A percentile compares a stretch with the other conserved stretches of the same genome.
phyloP scores from a whole-genome alignment of 345 rosid genomes.

The Gossypium raimondii region DNA sequence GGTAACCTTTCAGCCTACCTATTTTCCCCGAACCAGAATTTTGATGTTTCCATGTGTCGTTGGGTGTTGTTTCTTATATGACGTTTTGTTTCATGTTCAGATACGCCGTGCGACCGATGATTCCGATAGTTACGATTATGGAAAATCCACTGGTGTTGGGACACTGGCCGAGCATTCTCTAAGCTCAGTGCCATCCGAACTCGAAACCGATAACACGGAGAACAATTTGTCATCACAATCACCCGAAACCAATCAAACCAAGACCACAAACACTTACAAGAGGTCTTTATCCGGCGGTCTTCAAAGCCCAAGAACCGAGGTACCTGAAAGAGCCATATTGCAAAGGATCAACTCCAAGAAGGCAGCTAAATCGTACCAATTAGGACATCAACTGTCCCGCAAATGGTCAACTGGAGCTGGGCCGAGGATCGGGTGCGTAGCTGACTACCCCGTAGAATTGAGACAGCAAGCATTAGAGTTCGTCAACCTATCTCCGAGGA shows the following conservation, averaged over 20 bases:
- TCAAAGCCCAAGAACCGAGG: conserved; percentile 63
- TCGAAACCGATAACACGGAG: conserved; percentile 25
- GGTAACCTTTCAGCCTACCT: conserved; percentile 35
- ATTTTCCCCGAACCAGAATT: not conserved
- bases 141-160: conserved; percentile 19
- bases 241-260: conserved; percentile 24
- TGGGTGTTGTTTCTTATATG: not conserved
- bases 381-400: conserved; percentile 70
- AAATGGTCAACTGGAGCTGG: conserved; percentile 88
- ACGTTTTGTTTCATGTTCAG: conserved; percentile 33
- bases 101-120: conserved; percentile 60
- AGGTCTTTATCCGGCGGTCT: conserved; percentile 83
- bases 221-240: conserved; percentile 15
- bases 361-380: conserved; percentile 50
- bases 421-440: conserved; percentile 82
- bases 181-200: conserved; percentile 22
- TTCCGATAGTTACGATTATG: conserved; percentile 46
- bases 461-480: conserved; percentile 80
- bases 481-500: conserved; percentile 67
- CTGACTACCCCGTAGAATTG: conserved; percentile 75
- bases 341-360: conserved; percentile 80
- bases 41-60: not conserved
- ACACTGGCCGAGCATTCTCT: not conserved
- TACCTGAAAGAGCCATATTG: conserved; percentile 50
- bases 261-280: conserved; percentile 34